A percentile compares a stretch with the other conserved stretches of the same genome.
phyloP scores from a whole-genome alignment of 2,329 filamentous ascomycete genomes.

The Hypoxylon sp. region DNA sequence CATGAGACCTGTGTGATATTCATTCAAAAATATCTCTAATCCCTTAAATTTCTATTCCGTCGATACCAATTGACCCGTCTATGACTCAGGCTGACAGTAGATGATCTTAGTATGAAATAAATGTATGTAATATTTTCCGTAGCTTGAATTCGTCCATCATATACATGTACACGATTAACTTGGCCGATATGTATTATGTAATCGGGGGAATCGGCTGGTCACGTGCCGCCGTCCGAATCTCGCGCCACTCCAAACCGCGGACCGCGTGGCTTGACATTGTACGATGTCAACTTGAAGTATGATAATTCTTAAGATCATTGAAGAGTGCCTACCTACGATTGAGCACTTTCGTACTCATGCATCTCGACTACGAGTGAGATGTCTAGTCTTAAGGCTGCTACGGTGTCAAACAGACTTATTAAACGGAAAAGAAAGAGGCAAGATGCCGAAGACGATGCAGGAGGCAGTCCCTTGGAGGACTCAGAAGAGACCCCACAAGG shows the following conservation, averaged over 20 bases:
- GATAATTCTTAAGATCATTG: neutral
- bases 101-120: neutral
- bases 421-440: slow-evolving; percentile 59
- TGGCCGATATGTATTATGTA: neutral
- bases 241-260: slow-evolving; percentile 33
- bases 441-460: slow-evolving; percentile 47
- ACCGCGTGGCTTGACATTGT: slow-evolving; percentile 30
- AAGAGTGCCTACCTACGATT: neutral
- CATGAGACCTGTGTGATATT: neutral
- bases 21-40: neutral
- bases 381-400: slow-evolving; percentile 64
- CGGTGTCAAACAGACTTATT: slow-evolving; percentile 60
- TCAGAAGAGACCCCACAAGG: slow-evolving; percentile 9
- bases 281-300: slow-evolving; percentile 34
- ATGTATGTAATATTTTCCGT: neutral
- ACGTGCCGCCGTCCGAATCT: slow-evolving; percentile 40
- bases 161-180: too few relatives aligned
- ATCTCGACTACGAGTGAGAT: slow-evolving; percentile 56
- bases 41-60: neutral
- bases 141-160: neutral
- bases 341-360: slow-evolving; percentile 43
- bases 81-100: neutral
- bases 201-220: neutral
- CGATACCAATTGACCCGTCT: neutral
- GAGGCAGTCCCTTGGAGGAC: slow-evolving; percentile 17